Percentiles rank a stretch among this genome's conserved stretches.
Evolutionary conservation across 2,329 filamentous ascomycete genomes (phyloP).

Genomic region (Aspergillus pseudoviridinutans): DNA sequence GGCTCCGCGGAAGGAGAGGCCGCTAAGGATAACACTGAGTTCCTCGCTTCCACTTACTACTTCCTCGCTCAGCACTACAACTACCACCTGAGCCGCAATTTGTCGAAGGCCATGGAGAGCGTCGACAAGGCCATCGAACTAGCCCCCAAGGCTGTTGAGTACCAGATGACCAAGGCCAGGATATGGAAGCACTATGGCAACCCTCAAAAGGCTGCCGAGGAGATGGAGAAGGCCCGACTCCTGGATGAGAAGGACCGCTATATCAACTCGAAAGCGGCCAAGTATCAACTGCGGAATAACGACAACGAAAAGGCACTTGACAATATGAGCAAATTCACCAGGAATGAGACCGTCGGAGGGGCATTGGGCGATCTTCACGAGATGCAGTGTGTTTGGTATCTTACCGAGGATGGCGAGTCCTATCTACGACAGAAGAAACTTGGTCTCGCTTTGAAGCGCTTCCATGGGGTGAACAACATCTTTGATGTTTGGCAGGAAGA

Average conservation of each 20-base stretch:
- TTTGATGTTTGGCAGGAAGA: slow-evolving; percentile 98
- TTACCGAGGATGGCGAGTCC: slow-evolving; percentile 91
- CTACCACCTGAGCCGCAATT: slow-evolving; percentile 80
- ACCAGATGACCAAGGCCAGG: slow-evolving; percentile 90
- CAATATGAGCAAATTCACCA: slow-evolving; percentile 90
- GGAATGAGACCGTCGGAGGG: slow-evolving; percentile 82
- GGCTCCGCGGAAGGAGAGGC: slow-evolving; percentile 44
- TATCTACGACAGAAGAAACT: slow-evolving; percentile 77
- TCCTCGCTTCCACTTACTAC: slow-evolving; percentile 77
- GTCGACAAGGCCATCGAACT: slow-evolving; percentile 79
- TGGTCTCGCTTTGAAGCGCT: slow-evolving; percentile 85
- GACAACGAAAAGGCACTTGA: slow-evolving; percentile 80
- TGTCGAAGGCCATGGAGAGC: slow-evolving; percentile 74
- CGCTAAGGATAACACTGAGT: slow-evolving; percentile 54
- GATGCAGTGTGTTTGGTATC: slow-evolving; percentile 98
- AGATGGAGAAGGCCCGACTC: slow-evolving; percentile 81
- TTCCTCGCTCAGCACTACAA: slow-evolving; percentile 98
- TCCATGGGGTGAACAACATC: slow-evolving; percentile 82
- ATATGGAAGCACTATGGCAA: slow-evolving; percentile 91
- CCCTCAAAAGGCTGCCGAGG: slow-evolving; percentile 70
- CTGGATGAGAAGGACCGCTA: slow-evolving; percentile 90
- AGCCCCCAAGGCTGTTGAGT: slow-evolving; percentile 78
- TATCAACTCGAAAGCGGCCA: slow-evolving; percentile 97
- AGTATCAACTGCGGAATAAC: slow-evolving; percentile 92
- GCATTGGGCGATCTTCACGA: slow-evolving; percentile 88